Evolutionary conservation across 2,329 filamentous ascomycete species (phyloP), one percentile per base, ranked within the genome.

Genomic region (Cercospora berteroae): DNA sequence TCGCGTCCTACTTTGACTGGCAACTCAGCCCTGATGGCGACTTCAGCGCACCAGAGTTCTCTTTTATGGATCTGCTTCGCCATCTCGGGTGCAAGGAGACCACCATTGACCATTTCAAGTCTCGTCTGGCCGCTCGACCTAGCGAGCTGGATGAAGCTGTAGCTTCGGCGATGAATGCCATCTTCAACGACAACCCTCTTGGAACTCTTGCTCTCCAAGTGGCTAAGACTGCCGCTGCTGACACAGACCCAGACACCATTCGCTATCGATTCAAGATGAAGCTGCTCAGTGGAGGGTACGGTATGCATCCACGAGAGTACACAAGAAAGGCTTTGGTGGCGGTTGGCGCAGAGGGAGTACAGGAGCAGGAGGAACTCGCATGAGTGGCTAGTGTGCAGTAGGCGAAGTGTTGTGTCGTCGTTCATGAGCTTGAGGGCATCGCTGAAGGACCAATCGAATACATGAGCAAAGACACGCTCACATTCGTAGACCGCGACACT

Each of bases 11-110:
- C 63, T 65, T 67, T 18, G 36, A 50, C n/a, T 65, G 61, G 64
- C 65, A 67, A 25, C 48, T 69, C 42, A 67, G 65, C 9, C 16
- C 48, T 1, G 39, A 67, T 1, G 68, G 63, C 10, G 63, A 67
- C 7, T 69, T 59, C 33, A 55, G 50, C 20, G 56, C 65, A 8
- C 62, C 68, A 3, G 42, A 44, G 2, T 69, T 65, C 33, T 29
- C 55, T 1, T 29, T 48, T 0, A 31, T 10, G 6, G 62, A 61
- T 1, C 16, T 69, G 33, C 62, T 69, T 9, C 48, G 31, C 4
- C 33, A 56, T 16, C 63, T 69, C 16, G 52, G 33, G 3, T 50
- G 59, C 7, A 39, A 63, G 55, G n/a, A 55, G 1, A 31, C 48
- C 6, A 66, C 68, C 5, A 31, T 61, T 13, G 23, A 31, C 9